Evolutionary conservation across 129 eudicot genomes (phyloP), one percentile per base, ranked within the genome.

Genomic region (Dittrichia graveolens): DNA sequence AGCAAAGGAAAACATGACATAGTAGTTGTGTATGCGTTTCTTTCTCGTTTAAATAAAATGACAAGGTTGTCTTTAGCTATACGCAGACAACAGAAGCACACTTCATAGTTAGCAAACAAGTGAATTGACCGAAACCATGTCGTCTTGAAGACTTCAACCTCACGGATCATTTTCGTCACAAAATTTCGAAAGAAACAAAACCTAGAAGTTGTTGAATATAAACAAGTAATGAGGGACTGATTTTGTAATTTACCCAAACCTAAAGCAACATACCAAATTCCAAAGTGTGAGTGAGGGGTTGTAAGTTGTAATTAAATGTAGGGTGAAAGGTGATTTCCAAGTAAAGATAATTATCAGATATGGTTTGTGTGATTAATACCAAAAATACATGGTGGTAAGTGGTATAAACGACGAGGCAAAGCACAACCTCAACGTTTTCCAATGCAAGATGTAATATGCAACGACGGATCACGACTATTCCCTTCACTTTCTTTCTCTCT

Each of bases 371-470:
- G 59, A 37, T 40, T 40, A 74, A 63, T 24, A 44, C 65, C 71
- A 53, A 53, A 75, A 41, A 53, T 39, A 74, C 65, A 65, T 52
- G 41, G 65, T 55, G 56, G 52, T 52, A 31, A 24, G 2, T 64
- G 18, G 61, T 56, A 65, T 65, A 72, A 72, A 72, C 76, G 68
- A 75, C 73, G 66, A 65, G 38, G 38, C 58, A 67, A 76, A 57
- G 73, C 80, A 67, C 44, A 66, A 9, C 61, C 67, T 44, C 72
- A 37, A 65, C 73, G 80, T 65, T 56, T 75, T 66, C 80, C 80
- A 24, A 75, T 44, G 73, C 73, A 75, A 61, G 35, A 78, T 71
- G 72, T 61, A 61, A 60, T 61, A 42, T 74, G 15, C 57, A n/a
- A 39, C 54, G 60, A 60, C 73, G 73, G 73, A 67, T 59, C 59